phyloP scores from a whole-genome alignment of 140 eudicot genomes.

The Flaveria floridana region DNA sequence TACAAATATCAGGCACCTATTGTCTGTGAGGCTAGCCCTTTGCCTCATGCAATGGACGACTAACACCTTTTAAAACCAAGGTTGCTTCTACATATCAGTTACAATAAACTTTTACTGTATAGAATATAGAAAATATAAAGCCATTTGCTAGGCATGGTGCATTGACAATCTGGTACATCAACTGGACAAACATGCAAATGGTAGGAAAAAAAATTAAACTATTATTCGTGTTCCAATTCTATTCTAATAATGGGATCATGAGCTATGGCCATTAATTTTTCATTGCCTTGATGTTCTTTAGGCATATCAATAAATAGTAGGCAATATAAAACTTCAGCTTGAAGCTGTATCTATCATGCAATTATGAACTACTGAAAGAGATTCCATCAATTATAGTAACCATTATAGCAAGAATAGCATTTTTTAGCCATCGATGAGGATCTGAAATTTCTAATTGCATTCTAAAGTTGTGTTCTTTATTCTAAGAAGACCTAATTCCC shows the following conservation, averaged over 20 bases:
- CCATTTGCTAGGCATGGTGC: background rate
- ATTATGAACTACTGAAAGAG: background rate
- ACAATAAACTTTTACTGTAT: slow-evolving; percentile 4
- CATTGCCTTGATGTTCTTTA: slow-evolving; percentile 10
- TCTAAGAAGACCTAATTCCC: background rate
- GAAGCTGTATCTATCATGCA: background rate
- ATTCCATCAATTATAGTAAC: background rate
- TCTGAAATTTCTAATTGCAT: background rate
- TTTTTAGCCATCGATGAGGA: slow-evolving; percentile 5
- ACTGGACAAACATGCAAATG: background rate
- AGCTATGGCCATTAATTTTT: slow-evolving; percentile 18
- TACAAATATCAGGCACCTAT: too few relatives aligned
- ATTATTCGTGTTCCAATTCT: background rate
- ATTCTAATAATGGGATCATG: slow-evolving; percentile 10
- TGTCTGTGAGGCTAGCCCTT: too few relatives aligned
- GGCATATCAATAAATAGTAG: background rate
- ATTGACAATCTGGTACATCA: background rate
- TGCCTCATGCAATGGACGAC: too few relatives aligned
- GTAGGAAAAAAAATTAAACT: slow-evolving; percentile 4
- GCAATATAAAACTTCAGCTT: slow-evolving; percentile 10
- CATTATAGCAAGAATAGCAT: background rate
- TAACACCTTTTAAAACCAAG: too few relatives aligned
- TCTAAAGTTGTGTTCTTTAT: slow-evolving; percentile 3
- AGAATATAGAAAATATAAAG: background rate
- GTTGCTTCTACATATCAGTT: background rate